phyloP scores from a whole-genome alignment of 2,329 filamentous ascomycete genomes.

The Fusarium kyushuense region DNA sequence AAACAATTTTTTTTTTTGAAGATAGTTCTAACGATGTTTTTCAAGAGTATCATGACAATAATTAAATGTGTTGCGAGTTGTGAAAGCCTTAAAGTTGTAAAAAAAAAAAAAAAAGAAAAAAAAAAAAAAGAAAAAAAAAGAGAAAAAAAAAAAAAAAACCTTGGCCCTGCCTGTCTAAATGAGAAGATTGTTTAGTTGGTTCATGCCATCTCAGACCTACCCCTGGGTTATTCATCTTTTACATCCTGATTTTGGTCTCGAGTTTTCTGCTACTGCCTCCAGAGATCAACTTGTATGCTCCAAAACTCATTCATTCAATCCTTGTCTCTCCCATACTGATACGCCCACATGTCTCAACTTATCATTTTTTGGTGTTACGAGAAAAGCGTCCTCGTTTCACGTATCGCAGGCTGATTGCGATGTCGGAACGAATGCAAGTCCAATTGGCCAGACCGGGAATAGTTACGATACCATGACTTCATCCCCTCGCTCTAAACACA shows the following conservation, averaged over 20 bases:
- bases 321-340: too few relatives aligned
- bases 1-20: not conserved
- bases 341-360: not conserved
- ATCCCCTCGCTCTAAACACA: constrained; percentile 18
- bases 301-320: too few relatives aligned
- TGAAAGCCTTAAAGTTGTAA: not conserved
- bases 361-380: not conserved
- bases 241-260: not conserved
- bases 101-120: too few relatives aligned
- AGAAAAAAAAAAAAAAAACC: too few relatives aligned
- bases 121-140: too few relatives aligned
- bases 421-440: constrained; percentile 34
- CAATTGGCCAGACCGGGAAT: constrained; percentile 33
- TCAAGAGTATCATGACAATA: not conserved
- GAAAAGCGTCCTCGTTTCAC: not conserved
- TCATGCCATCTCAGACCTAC: not conserved
- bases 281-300: not conserved
- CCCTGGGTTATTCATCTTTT: not conserved
- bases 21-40: not conserved
- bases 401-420: constrained; percentile 19
- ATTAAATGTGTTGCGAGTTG: not conserved
- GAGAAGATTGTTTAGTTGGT: too few relatives aligned
- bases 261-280: not conserved
- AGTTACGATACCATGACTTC: constrained; percentile 25
- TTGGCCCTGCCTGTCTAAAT: not conserved